These are phyloP conservation scores for Sindora glabra DNA, from an alignment of 306 rosid genomes.

Conservation along the genomic window DNA sequence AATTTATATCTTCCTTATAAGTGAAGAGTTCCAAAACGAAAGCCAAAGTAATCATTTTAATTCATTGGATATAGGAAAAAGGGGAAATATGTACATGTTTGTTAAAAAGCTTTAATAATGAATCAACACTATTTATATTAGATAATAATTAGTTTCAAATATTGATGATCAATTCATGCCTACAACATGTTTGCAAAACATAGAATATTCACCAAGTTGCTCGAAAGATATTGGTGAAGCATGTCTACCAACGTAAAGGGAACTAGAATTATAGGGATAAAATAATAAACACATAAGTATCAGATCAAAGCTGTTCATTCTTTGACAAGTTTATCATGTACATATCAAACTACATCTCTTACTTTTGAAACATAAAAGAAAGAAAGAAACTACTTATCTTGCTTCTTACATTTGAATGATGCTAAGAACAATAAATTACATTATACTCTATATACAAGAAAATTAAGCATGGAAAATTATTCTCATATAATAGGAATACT, in stretches of 20 bases:
- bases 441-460: conserved; percentile 40
- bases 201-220: background rate
- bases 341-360: conserved; percentile 37
- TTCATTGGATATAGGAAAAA: conserved; percentile 12
- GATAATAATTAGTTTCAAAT: conserved; percentile 12
- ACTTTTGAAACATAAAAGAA: conserved; percentile 36
- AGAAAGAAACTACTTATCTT: conserved; percentile 38
- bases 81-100: background rate
- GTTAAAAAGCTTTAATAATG: conserved; percentile 1
- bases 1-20: conserved; percentile 14
- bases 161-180: conserved; percentile 13
- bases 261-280: conserved; percentile 12
- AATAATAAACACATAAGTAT: conserved; percentile 16
- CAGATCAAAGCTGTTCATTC: conserved; percentile 24
- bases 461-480: conserved; percentile 17
- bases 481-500: conserved; percentile 69
- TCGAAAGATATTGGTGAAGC: conserved; percentile 1
- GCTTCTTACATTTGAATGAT: conserved; percentile 60
- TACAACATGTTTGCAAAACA: conserved; percentile 8
- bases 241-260: conserved; percentile 12
- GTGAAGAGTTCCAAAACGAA: background rate
- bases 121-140: no score
- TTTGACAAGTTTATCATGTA: conserved; percentile 35
- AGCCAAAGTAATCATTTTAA: conserved; percentile 19
- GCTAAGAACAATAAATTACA: conserved; percentile 23